Evolutionary conservation across 2,329 filamentous ascomycete species (phyloP).

Genomic region (Macroventuria anomochaeta): DNA sequence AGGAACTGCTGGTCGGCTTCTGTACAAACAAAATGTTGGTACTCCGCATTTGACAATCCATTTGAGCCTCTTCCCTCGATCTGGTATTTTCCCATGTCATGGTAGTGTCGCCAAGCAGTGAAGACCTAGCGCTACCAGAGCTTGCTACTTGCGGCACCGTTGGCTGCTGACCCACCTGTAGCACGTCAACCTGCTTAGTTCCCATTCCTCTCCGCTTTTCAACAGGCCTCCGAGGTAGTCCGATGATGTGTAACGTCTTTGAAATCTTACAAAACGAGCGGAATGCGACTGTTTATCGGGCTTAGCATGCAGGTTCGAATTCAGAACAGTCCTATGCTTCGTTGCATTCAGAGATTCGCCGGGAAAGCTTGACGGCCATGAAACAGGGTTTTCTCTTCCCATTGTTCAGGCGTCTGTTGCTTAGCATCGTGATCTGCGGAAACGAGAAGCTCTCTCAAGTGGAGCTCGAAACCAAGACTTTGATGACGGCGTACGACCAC

Average conservation of each 20-base stretch:
- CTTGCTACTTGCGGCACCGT: conserved; percentile 3
- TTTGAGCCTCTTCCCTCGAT: not conserved
- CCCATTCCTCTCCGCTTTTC: not conserved
- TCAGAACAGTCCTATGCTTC: not conserved
- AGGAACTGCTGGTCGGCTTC: not conserved
- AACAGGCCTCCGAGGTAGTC: not conserved
- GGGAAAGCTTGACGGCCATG: not conserved
- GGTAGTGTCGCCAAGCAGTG: conserved; percentile 3
- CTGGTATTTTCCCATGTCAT: not conserved
- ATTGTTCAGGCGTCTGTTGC: not conserved
- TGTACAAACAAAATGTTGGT: not conserved
- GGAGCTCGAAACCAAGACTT: not conserved
- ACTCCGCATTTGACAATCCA: not conserved
- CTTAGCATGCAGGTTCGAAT: not conserved
- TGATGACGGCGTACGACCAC: not conserved
- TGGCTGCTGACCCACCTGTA: conserved; percentile 6
- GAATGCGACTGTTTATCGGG: not conserved
- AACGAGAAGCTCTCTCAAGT: not conserved
- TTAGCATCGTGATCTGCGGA: not conserved
- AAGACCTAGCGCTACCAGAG: conserved; percentile 1
- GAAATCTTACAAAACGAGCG: conserved; percentile 10
- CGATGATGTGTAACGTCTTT: conserved; percentile 2
- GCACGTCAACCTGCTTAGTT: conserved; percentile 8
- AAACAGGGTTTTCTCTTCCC: not conserved
- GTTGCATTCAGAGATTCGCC: not conserved